Base-by-base conservation (phyloP, 1,284 basidiomycete species). In the Phlebopus sp. region DNA sequence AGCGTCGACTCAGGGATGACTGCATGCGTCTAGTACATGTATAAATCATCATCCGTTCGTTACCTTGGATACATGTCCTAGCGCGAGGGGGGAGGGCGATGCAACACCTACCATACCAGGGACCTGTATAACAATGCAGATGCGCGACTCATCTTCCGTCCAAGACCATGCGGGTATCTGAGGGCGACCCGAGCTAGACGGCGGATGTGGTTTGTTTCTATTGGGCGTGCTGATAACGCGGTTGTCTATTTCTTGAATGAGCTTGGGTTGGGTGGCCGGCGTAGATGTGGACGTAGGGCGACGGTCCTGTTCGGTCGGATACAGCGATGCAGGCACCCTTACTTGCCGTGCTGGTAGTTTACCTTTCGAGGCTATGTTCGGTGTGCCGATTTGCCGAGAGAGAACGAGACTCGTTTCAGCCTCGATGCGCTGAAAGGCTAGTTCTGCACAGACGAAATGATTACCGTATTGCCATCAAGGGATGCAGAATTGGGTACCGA, bases 281-380 rank as follows among this genome's bases (percentile, higher is more conserved):
- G 6, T 40, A 23, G 50, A 36, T 37, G 44, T 39, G 27, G 50
- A 36, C 37, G 44, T 19, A 44, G 47, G 58, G 39, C 55, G 51
- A 34, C 63, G 46, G 6, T 58, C 59, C 44, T 66, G 61, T 17
- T 50, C 57, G 2, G 58, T 54, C 6, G 63, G 61, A 52, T 73
- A 71, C 15, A 82, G 64, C 5, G 69, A 55, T 14, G 67, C 56
- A 2, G 82, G 81, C 31, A 87, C 70, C 25, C 71, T 62, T 2
- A 80, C 78, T 11, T 72, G 74, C 34, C 84, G 79, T n/a, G 79
- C 73, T 15, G 61, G 55, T 3, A 82, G 74, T 56, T 73, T 78
- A 17, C 86, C 86, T 62, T 89, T 89, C 40, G 79, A 79, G 6
- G 73, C 64, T 50, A 89, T 86, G 63, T 88, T 89, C 5, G 86